A percentile compares a stretch with the other conserved stretches of the same genome.
These are phyloP conservation scores for Coccomyxa subellipsoidea DNA, from an alignment of 163 green algal genomes.

Conservation along the genomic window DNA sequence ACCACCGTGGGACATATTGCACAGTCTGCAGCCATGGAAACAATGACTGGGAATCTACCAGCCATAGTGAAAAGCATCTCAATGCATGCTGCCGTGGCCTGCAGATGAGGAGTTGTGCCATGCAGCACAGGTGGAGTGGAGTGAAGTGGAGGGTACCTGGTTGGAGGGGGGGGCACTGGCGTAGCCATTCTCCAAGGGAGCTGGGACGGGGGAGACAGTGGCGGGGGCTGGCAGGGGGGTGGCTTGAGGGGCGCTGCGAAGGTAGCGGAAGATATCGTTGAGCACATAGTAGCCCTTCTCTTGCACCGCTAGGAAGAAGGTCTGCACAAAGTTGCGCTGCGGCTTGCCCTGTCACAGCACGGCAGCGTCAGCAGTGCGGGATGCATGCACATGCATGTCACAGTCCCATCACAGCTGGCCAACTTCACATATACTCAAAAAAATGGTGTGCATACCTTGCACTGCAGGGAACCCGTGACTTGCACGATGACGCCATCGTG, in stretches of 20 bases:
- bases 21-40: no score
- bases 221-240: neutral
- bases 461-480: slow-evolving; percentile 49
- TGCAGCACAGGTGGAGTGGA: neutral
- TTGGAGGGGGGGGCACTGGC: neutral
- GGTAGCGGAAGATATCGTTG: slow-evolving; percentile 75
- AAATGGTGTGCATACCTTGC: slow-evolving; percentile 16
- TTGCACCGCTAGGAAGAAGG: slow-evolving; percentile 77
- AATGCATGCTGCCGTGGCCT: no score
- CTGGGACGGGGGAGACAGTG: neutral
- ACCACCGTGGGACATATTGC: no score
- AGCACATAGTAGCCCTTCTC: slow-evolving; percentile 80
- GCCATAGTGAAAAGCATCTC: no score
- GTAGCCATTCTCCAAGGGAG: neutral
- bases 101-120: neutral
- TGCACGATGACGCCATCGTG: slow-evolving; percentile 62
- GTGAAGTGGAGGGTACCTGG: neutral
- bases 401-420: neutral
- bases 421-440: no score
- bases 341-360: slow-evolving; percentile 19
- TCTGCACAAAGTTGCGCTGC: slow-evolving; percentile 66
- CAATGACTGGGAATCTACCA: no score
- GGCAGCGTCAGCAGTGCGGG: neutral
- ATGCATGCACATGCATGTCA: neutral
- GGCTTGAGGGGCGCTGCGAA: slow-evolving; percentile 11